Conservation (phyloP, 2,329 filamentous ascomycete species). For the Chalara sp. region DNA sequence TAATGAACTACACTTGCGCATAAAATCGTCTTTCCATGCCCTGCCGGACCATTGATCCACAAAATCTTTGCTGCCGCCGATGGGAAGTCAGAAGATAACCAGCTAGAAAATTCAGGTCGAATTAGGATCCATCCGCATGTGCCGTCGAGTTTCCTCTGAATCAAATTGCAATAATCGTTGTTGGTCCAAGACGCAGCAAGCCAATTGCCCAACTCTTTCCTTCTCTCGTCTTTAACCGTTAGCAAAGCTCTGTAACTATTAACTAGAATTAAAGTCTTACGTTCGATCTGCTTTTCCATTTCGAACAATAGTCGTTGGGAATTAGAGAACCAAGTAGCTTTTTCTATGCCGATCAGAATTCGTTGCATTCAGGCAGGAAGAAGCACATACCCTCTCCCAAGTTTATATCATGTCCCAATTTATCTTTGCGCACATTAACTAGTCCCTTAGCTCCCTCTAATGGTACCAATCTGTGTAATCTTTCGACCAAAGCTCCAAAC, state of each 20-base stretch:
- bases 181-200: constrained; percentile 3
- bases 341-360: no score
- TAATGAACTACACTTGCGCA: constrained; percentile 5
- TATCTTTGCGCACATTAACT: no score
- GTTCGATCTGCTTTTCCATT: constrained; percentile 1
- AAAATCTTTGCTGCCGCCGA: constrained; percentile 1
- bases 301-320: neutral
- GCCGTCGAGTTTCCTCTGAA: neutral
- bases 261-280: neutral
- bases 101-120: neutral
- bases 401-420: no score
- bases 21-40: constrained; percentile 6
- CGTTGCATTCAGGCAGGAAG: no score
- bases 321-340: no score
- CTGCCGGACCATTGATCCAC: constrained; percentile 7
- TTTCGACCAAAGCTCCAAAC: neutral
- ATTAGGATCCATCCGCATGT: constrained; percentile 2
- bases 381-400: no score
- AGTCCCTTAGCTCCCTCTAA: neutral
- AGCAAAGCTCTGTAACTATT: neutral
- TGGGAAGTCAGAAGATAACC: constrained; percentile 1
- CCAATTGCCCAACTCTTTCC: constrained; percentile 2
- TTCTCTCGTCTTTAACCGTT: constrained; percentile 1
- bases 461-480: neutral
- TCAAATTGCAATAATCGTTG: neutral